Evolutionary conservation across 345 rosid genomes (phyloP).

Genomic region (Hirschfeldia incana): DNA sequence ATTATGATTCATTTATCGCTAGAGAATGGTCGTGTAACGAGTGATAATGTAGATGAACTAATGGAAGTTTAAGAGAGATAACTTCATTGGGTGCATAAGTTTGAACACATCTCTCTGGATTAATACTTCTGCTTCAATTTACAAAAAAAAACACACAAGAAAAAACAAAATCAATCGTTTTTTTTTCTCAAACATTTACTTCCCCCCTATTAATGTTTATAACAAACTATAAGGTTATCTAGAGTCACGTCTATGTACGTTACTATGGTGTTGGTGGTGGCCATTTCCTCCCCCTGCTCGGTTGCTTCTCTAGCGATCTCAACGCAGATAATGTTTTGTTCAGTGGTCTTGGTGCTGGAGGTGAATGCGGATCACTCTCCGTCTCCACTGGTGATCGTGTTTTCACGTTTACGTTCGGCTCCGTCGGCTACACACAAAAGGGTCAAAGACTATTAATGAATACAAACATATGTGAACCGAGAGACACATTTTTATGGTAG

Average conservation of each 20-base stretch:
- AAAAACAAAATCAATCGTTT: constrained; percentile 10
- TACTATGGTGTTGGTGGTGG: constrained; percentile 38
- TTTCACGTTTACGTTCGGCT: constrained; percentile 28
- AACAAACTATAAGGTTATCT: not conserved
- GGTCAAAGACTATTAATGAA: not conserved
- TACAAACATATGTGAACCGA: not conserved
- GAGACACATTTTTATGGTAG: not conserved
- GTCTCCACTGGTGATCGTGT: constrained; percentile 26
- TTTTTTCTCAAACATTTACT: not conserved
- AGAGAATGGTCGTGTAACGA: not conserved
- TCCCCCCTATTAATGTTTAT: constrained; percentile 10
- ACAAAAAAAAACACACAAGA: constrained; percentile 27
- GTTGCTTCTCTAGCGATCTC: constrained; percentile 27
- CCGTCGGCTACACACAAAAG: constrained; percentile 9
- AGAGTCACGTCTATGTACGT: constrained; percentile 32
- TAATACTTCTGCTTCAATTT: constrained; percentile 33
- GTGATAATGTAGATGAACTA: constrained; percentile 30
- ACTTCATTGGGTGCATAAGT: constrained; percentile 20
- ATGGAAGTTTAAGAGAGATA: constrained; percentile 15
- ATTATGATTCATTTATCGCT: constrained; percentile 23
- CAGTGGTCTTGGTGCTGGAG: constrained; percentile 22
- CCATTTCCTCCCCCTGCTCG: constrained; percentile 44
- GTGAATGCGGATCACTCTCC: constrained; percentile 25
- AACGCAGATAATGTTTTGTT: constrained; percentile 26
- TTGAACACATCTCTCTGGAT: constrained; percentile 29